Base-by-base conservation (phyloP, 441 rosid species). In the Metrosideros polymorpha region DNA sequence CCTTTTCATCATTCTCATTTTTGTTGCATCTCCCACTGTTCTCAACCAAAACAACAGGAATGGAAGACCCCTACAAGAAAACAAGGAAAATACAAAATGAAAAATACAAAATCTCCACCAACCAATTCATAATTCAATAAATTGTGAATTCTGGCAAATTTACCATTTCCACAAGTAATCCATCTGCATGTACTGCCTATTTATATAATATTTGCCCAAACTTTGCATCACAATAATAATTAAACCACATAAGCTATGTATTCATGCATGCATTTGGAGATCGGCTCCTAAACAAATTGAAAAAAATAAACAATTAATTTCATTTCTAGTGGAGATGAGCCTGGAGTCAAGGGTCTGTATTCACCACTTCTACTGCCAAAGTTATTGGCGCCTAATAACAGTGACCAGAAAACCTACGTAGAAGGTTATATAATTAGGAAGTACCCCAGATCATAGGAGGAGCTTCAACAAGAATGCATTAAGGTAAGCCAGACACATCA, bases 21-120 rank as follows among this genome's bases (percentile, higher is more conserved):
- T 95, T 95, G 87, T 89, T 95, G 95, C 99, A 98, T 93, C 99
- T 94, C 88, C 99, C 98, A 82, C 98, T 96, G 90, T 98, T 98
- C 92, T 98, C 99, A 56, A 95, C 98, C 93, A 95, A 92, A 63
- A 93, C 95, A 88, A 94, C 98, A 47, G 93, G 94, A 87, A 96
- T 89, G 75, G 89, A 88, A 86, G 88, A 91, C 51, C 91, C 92
- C 99, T 97, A 85, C 91, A 84, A 45, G 27, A 53, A 42, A 54
- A 55, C 83, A 29, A 22, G 50, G 29, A 59, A 61, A 51, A 39
- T 54, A 35, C 39, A 55, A 22, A 22, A 66, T 66, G 79, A 66
- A 10, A 22, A 71, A 19, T 35, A 66, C 79, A 71, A 35, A 71
- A 22, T 39, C 47, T 71, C 79, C 79, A 71, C 79, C 47, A 10